Base-by-base conservation (phyloP, 208 protist species). In the Crithidia brevicula region DNA sequence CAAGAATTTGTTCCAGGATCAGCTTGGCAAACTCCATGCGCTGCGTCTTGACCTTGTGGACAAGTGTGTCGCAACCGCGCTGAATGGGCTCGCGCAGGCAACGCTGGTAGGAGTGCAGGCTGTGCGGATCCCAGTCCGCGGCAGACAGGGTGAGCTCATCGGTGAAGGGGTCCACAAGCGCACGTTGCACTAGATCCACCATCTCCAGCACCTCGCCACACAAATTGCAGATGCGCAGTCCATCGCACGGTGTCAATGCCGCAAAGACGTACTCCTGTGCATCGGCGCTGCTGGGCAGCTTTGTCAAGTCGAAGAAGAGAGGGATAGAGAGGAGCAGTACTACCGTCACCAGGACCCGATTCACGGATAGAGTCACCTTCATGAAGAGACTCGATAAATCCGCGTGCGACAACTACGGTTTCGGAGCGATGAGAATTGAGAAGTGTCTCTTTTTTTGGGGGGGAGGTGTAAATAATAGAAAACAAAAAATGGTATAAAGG, bases 371-470 rank as follows among this genome's bases (percentile, higher is more conserved):
- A 27, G 52, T 10, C 23, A 23, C 40, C 56, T 4, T 47, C 31
- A 60, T 33, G 2, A 47, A 50, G 28, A n/a, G n/a, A n/a, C n/a
- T n/a, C n/a, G n/a, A 40, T n/a, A 28, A 25, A 10, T n/a, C 47
- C 23, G 9, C 22, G 40, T 11, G 45, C n/a, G 47, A 40, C 3
- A 67, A 43, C 15, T 47, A 54, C 31, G 7, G 4, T n/a, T n/a
- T n/a, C n/a, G n/a, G n/a, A n/a, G n/a, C 22, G n/a, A 54, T 83
- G 97, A 98, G 15, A 54, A 34, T 30, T 22, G 42, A 51, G 27
- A 31, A 8, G 23, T 22, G 33, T 16, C 20, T 43, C n/a, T n/a
- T n/a, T n/a, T n/a, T n/a, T n/a, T n/a, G n/a, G n/a, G n/a, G n/a
- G n/a, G n/a, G n/a, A n/a, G n/a, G n/a, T n/a, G n/a, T n/a, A n/a